phyloP scores from a whole-genome alignment of 1,139 yeast species.

The Arxiozyma heterogenica region DNA sequence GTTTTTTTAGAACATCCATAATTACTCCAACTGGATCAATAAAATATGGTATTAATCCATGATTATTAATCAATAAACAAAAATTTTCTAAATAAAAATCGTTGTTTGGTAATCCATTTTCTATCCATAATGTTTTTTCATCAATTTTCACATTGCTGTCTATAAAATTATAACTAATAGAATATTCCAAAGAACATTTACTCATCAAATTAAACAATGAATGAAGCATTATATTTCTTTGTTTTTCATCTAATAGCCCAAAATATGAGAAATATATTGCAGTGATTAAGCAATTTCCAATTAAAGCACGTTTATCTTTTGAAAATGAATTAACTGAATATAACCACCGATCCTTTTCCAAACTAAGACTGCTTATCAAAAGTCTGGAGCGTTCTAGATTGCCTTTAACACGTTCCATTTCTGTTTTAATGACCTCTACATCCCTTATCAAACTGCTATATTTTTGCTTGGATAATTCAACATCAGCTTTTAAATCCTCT shows the following conservation, averaged over 20 bases:
- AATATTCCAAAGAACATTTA: conserved; percentile 37
- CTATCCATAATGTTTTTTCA: conserved; percentile 44
- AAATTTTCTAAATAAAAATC: conserved; percentile 57
- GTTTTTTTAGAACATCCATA: conserved; percentile 35
- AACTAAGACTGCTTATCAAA: conserved; percentile 53
- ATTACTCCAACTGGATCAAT: conserved; percentile 64
- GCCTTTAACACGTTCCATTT: conserved; percentile 53
- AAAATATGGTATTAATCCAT: conserved; percentile 44
- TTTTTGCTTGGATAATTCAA: conserved; percentile 55
- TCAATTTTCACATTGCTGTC: conserved; percentile 37
- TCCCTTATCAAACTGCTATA: conserved; percentile 73
- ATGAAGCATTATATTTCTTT: conserved; percentile 35
- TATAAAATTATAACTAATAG: conserved; percentile 32
- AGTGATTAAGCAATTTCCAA: conserved; percentile 58
- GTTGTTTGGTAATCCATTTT: conserved; percentile 47
- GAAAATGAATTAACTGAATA: conserved; percentile 45
- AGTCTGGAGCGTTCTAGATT: conserved; percentile 57
- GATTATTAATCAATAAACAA: conserved; percentile 38
- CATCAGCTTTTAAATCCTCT: conserved; percentile 57
- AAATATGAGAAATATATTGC: conserved; percentile 56
- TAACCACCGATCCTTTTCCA: conserved; percentile 75
- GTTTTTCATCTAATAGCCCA: conserved; percentile 51
- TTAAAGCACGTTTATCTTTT: conserved; percentile 38
- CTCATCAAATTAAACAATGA: conserved; percentile 39
- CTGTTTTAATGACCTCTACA: conserved; percentile 62